A percentile compares a stretch with the other conserved stretches of the same genome.
These are phyloP conservation scores for Petunia hybrid DNA, from an alignment of 305 asterid species.

Conservation along the genomic window DNA sequence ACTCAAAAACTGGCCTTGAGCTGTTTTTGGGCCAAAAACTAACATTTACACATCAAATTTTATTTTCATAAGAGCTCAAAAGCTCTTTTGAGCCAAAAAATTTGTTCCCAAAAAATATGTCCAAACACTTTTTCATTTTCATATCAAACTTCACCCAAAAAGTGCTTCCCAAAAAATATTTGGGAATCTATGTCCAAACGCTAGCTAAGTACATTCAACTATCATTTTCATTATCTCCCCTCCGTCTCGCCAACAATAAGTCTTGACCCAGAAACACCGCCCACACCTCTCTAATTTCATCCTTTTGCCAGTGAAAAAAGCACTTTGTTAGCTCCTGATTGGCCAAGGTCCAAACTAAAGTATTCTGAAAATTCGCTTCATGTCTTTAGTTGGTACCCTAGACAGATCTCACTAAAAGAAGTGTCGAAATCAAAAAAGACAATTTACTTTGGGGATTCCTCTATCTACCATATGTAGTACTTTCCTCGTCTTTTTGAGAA, in stretches of 20 bases:
- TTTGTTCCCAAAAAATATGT: no score
- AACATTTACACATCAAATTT: no score
- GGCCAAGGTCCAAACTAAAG: neutral
- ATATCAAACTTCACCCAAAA: no score
- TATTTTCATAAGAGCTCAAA: no score
- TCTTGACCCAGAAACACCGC: neutral
- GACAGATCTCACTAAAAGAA: neutral
- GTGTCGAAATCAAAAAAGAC: neutral
- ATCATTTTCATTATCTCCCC: constrained; percentile 23
- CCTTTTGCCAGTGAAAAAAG: constrained; percentile 23
- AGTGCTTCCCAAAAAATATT: no score
- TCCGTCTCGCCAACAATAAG: constrained; percentile 19
- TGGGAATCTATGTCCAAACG: no score
- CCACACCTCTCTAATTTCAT: neutral
- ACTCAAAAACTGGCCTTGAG: no score
- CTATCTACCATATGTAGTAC: neutral
- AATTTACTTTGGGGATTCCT: constrained; percentile 41
- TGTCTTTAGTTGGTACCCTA: neutral
- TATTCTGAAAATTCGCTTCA: neutral
- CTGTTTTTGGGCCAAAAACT: no score
- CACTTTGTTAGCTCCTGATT: constrained; percentile 26
- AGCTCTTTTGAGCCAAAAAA: no score
- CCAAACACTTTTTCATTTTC: no score
- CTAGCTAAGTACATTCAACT: constrained; percentile 19
- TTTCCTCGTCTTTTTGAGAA: neutral